phyloP scores from a whole-genome alignment of 1,139 yeast genomes.

The Yamadazyma triangularis region DNA sequence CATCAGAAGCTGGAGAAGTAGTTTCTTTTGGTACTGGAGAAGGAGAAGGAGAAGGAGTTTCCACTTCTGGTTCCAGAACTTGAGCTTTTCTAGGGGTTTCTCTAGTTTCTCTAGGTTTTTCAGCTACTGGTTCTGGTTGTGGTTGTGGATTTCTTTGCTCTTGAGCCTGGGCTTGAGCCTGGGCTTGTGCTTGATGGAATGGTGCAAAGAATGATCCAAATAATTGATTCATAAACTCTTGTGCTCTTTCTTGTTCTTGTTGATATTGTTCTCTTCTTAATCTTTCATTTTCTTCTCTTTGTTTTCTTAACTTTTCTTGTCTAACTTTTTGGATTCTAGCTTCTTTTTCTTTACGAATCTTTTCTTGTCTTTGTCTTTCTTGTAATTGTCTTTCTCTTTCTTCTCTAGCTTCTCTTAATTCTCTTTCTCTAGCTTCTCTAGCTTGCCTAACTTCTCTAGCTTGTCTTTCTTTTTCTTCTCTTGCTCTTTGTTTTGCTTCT shows the following conservation, averaged over 20 bases:
- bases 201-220: slow-evolving; percentile 7
- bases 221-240: slow-evolving; percentile 11
- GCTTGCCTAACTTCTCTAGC: slow-evolving; percentile 6
- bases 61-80: too few species aligned
- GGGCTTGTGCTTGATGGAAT: slow-evolving; percentile 1
- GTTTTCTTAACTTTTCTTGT: slow-evolving; percentile 23
- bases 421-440: slow-evolving; percentile 5
- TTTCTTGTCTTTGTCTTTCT: slow-evolving; percentile 14
- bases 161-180: background rate
- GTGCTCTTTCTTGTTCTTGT: slow-evolving; percentile 10
- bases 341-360: slow-evolving; percentile 12
- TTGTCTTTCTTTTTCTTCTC: slow-evolving; percentile 8
- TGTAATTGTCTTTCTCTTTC: slow-evolving; percentile 11
- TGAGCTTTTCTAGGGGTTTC: background rate
- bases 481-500: slow-evolving; percentile 2
- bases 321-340: slow-evolving; percentile 14
- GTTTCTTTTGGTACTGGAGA: background rate
- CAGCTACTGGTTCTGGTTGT: background rate
- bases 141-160: slow-evolving; percentile 1
- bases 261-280: slow-evolving; percentile 3
- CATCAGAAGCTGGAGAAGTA: slow-evolving; percentile 5
- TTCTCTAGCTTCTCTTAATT: slow-evolving; percentile 7
- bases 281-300: slow-evolving; percentile 6
- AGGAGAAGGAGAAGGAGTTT: slow-evolving; percentile 5
- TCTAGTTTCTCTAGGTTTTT: background rate